phyloP scores from a whole-genome alignment of 2,329 filamentous ascomycete species.

The Fusarium verrucosum region DNA sequence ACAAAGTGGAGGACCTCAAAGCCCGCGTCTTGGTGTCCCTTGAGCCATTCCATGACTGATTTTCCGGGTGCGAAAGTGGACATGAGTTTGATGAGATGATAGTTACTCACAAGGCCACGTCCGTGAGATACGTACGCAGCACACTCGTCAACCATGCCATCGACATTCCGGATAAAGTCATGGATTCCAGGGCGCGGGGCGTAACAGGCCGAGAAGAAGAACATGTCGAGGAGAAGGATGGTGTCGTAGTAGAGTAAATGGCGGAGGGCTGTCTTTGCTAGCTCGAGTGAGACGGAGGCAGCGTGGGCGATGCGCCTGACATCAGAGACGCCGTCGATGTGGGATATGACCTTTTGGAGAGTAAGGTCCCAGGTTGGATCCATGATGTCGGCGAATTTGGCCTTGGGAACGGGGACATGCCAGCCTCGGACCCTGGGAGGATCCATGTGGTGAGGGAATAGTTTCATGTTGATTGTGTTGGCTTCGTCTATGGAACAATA shows the following conservation, averaged over 20 bases:
- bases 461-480: slow-evolving; percentile 95
- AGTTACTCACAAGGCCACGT: slow-evolving; percentile 61
- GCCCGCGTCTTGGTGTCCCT: slow-evolving; percentile 73
- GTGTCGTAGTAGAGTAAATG: slow-evolving; percentile 95
- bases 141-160: slow-evolving; percentile 85
- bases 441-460: slow-evolving; percentile 83
- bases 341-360: slow-evolving; percentile 79
- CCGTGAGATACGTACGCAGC: slow-evolving; percentile 77
- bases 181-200: slow-evolving; percentile 80
- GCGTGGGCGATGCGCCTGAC: slow-evolving; percentile 85
- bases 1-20: slow-evolving; percentile 76
- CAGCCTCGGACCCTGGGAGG: slow-evolving; percentile 83
- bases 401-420: slow-evolving; percentile 86
- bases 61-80: slow-evolving; percentile 83
- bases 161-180: slow-evolving; percentile 78
- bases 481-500: slow-evolving; percentile 72
- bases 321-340: slow-evolving; percentile 91
- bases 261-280: slow-evolving; percentile 85
- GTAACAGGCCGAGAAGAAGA: slow-evolving; percentile 93
- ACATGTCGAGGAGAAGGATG: slow-evolving; percentile 89
- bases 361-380: slow-evolving; percentile 79
- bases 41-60: slow-evolving; percentile 87
- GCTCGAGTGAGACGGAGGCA: slow-evolving; percentile 85
- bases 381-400: slow-evolving; percentile 70
- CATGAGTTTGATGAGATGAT: slow-evolving; percentile 83